Evolutionary conservation across 495 filamentous ascomycete genomes (phyloP), one percentile per base, ranked within the genome.

Genomic region (Podospora bellae-mahoneyi): DNA sequence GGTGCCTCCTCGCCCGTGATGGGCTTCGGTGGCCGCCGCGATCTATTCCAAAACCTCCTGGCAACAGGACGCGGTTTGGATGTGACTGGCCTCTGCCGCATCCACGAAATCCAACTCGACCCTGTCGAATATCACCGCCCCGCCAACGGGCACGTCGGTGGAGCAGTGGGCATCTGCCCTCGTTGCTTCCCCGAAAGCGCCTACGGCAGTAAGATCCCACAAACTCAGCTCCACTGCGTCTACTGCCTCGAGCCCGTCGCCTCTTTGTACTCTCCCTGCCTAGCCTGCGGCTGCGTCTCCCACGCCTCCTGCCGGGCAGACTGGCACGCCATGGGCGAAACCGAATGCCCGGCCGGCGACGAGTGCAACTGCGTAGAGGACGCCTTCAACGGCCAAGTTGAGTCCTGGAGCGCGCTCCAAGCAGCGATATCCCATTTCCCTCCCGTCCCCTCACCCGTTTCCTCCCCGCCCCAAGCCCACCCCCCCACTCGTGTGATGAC

Each of bases 251-350:
- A 87, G 66, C 82, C 85, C 19, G 79, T 89, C 64, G 80, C 80
- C 60, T 83, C 83, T 0, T 76, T 87, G 0, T 90, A 87, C 73
- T 77, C 82, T 4, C 80, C 87, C 5, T 90, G 88, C 70, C 75
- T 89, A 5, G 77, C 76, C 61, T 90, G 88, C 68, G 88, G 88
- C n/a, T 88, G 88, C 68, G 84, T 83, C 15, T 79, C 78, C 16
- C 88, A 90, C 74, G 82, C 86, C 28, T 66, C 72, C 13, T 87
- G 84, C 69, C 77, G 88, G n/a, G 74, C 79, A 63, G 77, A 83
- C 72, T 83, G 85, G 79, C 78, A 88, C 70, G 78, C 73, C 23
- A 76, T 78, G 26, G 82, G 81, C 32, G 79, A 81, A 64, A 78
- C 71, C 3, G 77, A 83, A 55, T 84, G 82, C 32, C 81, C 81